phyloP scores from a whole-genome alignment of 2,329 filamentous ascomycete species.

The Aphanocladium album region DNA sequence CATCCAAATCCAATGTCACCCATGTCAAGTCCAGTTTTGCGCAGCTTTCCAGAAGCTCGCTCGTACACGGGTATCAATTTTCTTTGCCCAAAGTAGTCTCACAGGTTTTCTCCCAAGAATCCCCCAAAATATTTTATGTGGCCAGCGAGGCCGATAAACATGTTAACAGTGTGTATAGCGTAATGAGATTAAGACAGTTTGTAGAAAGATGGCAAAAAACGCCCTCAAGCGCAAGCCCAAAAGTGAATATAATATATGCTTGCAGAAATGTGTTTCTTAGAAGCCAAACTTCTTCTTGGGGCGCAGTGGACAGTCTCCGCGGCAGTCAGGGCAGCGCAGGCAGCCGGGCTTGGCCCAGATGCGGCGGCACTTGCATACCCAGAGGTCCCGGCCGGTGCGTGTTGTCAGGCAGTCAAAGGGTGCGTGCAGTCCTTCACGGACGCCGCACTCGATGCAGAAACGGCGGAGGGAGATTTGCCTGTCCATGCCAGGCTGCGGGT shows the following conservation, averaged over 20 bases:
- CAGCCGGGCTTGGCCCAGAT: constrained; percentile 33
- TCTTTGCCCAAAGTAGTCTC: background rate
- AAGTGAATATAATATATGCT: background rate
- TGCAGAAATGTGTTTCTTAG: background rate
- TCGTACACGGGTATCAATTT: background rate
- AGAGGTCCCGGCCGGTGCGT: constrained; percentile 32
- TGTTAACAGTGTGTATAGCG: background rate
- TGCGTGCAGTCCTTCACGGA: constrained; percentile 31
- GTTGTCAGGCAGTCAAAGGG: constrained; percentile 34
- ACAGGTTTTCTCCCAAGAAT: background rate
- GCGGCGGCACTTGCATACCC: constrained; percentile 34
- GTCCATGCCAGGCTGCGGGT: constrained; percentile 23
- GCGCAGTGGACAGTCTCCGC: constrained; percentile 30
- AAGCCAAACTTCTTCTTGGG: constrained; percentile 27
- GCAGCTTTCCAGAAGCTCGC: constrained; percentile 5
- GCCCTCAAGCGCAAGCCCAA: background rate
- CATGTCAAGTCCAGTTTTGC: background rate
- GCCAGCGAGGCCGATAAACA: background rate
- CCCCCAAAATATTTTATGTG: background rate
- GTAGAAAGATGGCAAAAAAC: background rate
- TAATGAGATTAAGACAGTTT: background rate
- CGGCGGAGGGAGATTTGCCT: constrained; percentile 30
- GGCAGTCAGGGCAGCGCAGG: constrained; percentile 31
- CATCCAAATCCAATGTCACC: background rate
- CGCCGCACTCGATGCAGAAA: constrained; percentile 39